Evolutionary conservation across 2,329 filamentous ascomycete species (phyloP), one percentile per base, ranked within the genome.

Genomic region (Gliomastix tumulicola): DNA sequence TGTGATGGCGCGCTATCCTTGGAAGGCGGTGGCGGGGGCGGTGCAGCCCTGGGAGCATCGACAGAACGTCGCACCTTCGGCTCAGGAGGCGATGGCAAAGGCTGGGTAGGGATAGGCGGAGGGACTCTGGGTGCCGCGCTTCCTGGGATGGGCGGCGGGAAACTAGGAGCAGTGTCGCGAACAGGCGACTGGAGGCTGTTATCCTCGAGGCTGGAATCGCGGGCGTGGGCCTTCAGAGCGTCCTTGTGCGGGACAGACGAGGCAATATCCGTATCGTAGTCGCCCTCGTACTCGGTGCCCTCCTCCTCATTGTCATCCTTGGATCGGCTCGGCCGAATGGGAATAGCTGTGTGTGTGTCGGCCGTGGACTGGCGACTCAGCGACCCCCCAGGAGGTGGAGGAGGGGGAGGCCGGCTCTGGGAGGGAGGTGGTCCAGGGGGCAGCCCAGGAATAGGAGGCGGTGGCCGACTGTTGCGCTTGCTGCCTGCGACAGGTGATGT

Each of bases 181-280:
- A 54, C 49, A 4, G 75, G 76, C 6, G 77, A 80, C 41, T 71
- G 68, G n/a, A 79, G 63, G 4, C 74, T 75, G 27, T 71, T 78
- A 39, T 84, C 80, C 43, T 94, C 88, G 37, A 84, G 55, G 53
- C 85, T 94, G 7, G 82, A 77, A 32, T 90, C 86, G 37, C 83
- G 76, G 7, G 74, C 76, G 57, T 94, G 88, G 8, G 86, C 68
- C 57, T 90, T 94, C 42, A 97, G 62, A 1, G 90, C 89, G 62
- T 95, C 90, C 60, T 94, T 96, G 59, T 95, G 88, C 38, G 85
- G 87, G n/a, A 79, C 88, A 9, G 87, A 83, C n/a, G 89, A 87
- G 3, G 84, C 89, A 54, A 97, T 97, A 55, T 97, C 92, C 7
- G 92, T 97, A 49, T 97, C 92, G 55, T 97, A 97, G 54, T 97